phyloP scores from a whole-genome alignment of 1,284 basidiomycete genomes.

The Pseudozyma thailandica region DNA sequence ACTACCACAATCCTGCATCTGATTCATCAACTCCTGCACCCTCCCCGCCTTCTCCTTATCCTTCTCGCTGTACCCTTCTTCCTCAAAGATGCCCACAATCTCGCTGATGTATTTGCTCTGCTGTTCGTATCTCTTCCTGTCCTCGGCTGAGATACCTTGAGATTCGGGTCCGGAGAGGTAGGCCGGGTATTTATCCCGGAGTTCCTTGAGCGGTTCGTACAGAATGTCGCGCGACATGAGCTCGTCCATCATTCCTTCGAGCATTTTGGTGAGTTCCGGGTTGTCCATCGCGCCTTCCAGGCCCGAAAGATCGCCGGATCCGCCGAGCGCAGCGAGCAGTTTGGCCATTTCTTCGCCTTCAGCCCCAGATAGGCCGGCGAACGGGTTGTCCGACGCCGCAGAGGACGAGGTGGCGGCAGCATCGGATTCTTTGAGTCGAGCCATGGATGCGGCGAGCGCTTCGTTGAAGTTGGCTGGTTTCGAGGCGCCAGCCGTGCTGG shows the following conservation, averaged over 20 bases:
- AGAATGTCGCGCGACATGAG: slow-evolving; percentile 93
- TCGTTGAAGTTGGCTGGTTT: slow-evolving; percentile 76
- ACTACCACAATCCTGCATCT: slow-evolving; percentile 87
- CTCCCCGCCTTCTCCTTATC: slow-evolving; percentile 73
- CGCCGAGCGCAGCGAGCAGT: slow-evolving; percentile 68
- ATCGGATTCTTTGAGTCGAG: slow-evolving; percentile 80
- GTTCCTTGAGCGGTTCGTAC: slow-evolving; percentile 90
- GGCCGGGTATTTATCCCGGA: slow-evolving; percentile 86
- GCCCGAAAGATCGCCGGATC: slow-evolving; percentile 57
- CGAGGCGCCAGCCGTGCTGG: slow-evolving; percentile 3
- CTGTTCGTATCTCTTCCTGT: slow-evolving; percentile 77
- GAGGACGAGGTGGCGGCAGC: slow-evolving; percentile 66
- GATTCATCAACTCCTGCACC: slow-evolving; percentile 79
- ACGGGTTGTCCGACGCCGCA: slow-evolving; percentile 66
- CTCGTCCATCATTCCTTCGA: slow-evolving; percentile 92
- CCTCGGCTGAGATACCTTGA: slow-evolving; percentile 72
- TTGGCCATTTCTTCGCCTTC: slow-evolving; percentile 66
- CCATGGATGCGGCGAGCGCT: slow-evolving; percentile 81
- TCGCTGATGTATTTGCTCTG: slow-evolving; percentile 77
- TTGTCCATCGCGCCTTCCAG: slow-evolving; percentile 57
- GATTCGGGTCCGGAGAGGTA: slow-evolving; percentile 74
- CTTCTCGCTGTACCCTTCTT: slow-evolving; percentile 73
- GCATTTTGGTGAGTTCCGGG: slow-evolving; percentile 74
- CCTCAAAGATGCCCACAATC: slow-evolving; percentile 81
- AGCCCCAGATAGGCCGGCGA: slow-evolving; percentile 69